Percentiles rank a stretch among this genome's conserved stretches.
Conservation (phyloP, 495 filamentous ascomycete genomes). For the Penicilliopsis zonata region DNA sequence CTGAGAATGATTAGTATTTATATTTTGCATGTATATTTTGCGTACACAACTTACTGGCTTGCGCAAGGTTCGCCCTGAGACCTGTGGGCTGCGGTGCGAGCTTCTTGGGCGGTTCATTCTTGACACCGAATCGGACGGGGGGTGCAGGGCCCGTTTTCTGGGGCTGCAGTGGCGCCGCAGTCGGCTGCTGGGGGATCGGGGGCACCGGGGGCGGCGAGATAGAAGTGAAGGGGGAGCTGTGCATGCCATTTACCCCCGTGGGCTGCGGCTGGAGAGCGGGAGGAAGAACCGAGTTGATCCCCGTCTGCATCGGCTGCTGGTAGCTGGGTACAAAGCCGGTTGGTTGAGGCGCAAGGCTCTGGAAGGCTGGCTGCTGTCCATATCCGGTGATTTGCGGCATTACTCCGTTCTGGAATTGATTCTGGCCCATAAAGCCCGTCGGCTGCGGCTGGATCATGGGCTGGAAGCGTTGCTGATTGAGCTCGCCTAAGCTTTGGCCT, state of each 20-base stretch:
- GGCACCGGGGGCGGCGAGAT: conserved; percentile 26
- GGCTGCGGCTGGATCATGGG: conserved; percentile 38
- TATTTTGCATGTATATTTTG: not conserved
- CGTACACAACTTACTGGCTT: conserved; percentile 72
- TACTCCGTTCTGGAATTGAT: conserved; percentile 33
- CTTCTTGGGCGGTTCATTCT: conserved; percentile 52
- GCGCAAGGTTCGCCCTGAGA: conserved; percentile 72
- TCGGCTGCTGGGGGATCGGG: conserved; percentile 38
- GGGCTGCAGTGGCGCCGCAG: conserved; percentile 50
- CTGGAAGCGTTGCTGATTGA: conserved; percentile 54
- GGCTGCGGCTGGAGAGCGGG: conserved; percentile 33
- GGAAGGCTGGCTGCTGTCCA: conserved; percentile 32
- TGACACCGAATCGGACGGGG: conserved; percentile 77
- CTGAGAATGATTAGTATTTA: conserved; percentile 29
- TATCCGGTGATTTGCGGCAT: conserved; percentile 43
- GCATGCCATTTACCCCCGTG: conserved; percentile 48
- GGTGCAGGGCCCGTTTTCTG: conserved; percentile 94
- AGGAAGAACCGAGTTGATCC: conserved; percentile 34
- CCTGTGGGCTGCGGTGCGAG: conserved; percentile 84
- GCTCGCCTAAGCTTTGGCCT: conserved; percentile 64
- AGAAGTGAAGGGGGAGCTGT: conserved; percentile 25
- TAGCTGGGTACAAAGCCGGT: conserved; percentile 47
- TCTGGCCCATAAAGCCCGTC: conserved; percentile 45
- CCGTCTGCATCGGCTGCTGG: conserved; percentile 38
- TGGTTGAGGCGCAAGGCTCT: conserved; percentile 47